Base-by-base conservation (phyloP, 2,329 filamentous ascomycete genomes). In the Phaeosphaeriaceae sp. region DNA sequence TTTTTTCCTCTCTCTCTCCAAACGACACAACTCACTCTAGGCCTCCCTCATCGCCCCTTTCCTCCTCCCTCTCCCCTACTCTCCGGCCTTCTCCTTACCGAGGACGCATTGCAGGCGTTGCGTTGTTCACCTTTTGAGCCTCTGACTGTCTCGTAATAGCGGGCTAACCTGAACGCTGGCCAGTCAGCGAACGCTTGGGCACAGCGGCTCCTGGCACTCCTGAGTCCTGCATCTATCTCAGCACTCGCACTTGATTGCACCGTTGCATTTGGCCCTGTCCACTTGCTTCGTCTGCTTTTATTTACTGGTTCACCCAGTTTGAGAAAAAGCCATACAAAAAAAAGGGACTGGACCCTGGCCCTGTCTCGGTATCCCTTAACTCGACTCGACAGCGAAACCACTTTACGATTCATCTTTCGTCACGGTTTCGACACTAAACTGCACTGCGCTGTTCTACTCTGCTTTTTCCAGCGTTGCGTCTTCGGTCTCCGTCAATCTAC, bases 91-190 rank as follows among this genome's bases (percentile, higher is more conserved):
- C 53, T 51, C 46, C 34, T 16, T 50, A 36, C 50, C 50, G 39
- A 48, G 52, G 36, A 23, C 17, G 13, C 36, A 16, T 55, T 26
- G 53, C 57, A 58, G 60, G 50, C 53, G 52, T 48, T 53, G 53
- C 54, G 58, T 55, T 56, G 54, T 52, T 53, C 56, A 50, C 54
- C 56, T 48, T n/a, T n/a, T 57, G 56, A 58, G 53, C 56, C 53
- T 52, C 53, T 33, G 50, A 41, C 52, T 54, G 52, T 56, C 50
- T 60, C 58, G 56, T 30, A 51, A 52, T 39, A 44, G 55, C 58
- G 55, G 52, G 46, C 58, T 58, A 52, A 52, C 42, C 47, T 47
- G 32, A n/a, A n/a, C 23, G 21, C 17, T 32, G 49, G 34, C 39
- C 39, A 40, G 32, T 50, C 48, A 46, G 52, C 55, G 48, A 50